Evolutionary conservation across 306 rosid genomes (phyloP).

Genomic region (Dalbergia oliveri): DNA sequence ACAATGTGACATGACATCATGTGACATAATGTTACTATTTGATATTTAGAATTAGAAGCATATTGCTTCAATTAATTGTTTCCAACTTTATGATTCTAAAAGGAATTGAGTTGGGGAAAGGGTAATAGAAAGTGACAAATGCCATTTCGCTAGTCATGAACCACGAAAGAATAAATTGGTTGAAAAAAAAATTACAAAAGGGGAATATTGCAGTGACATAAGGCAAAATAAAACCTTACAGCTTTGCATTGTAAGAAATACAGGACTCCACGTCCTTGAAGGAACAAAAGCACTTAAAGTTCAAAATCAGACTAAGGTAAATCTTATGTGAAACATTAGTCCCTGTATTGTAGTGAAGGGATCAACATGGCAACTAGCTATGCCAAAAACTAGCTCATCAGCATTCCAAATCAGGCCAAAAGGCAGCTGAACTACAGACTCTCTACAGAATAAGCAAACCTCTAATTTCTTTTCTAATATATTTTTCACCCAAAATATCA

Average conservation of each 20-base stretch:
- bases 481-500: neutral
- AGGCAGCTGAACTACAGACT: slow-evolving; percentile 23
- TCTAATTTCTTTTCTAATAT: neutral
- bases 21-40: slow-evolving; percentile 5
- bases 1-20: slow-evolving; percentile 13
- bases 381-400: neutral
- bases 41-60: slow-evolving; percentile 9
- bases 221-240: too few species aligned
- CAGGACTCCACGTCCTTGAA: slow-evolving; percentile 1
- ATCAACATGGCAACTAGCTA: too few species aligned
- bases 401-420: slow-evolving; percentile 28
- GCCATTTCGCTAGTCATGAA: slow-evolving; percentile 15
- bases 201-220: too few species aligned
- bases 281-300: neutral
- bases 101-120: slow-evolving; percentile 8
- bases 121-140: neutral
- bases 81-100: slow-evolving; percentile 3
- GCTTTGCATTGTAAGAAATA: neutral
- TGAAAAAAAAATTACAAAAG: too few species aligned
- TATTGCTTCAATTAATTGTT: slow-evolving; percentile 16
- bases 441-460: slow-evolving; percentile 16
- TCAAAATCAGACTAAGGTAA: slow-evolving; percentile 17
- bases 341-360: neutral
- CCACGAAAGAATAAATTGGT: too few species aligned
- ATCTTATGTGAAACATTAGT: neutral